A percentile compares a stretch with the other conserved stretches of the same genome.
These are phyloP conservation scores for Theobroma grandiflorum DNA, from an alignment of 441 rosid genomes.

Conservation along the genomic window DNA sequence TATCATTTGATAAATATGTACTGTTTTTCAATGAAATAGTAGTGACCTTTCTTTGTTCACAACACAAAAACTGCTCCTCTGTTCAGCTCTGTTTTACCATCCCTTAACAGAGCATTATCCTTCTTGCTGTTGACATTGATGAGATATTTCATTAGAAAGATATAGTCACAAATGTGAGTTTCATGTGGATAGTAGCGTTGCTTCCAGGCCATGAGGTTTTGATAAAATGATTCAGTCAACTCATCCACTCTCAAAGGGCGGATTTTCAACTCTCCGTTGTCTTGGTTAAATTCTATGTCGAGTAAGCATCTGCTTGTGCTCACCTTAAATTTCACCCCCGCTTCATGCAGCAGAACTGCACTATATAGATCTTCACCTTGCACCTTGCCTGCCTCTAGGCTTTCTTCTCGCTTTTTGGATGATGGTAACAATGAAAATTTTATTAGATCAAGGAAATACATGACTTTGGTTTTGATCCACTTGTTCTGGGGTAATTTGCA, in stretches of 20 bases:
- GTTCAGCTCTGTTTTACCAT: no score
- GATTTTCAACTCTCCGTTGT: conserved; percentile 2
- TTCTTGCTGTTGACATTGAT: background rate
- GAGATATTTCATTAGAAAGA: background rate
- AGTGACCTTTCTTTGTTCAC: no score
- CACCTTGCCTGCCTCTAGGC: background rate
- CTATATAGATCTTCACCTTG: background rate
- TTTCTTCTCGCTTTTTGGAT: background rate
- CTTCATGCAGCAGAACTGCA: conserved; percentile 15
- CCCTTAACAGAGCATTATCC: no score
- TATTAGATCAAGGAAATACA: background rate
- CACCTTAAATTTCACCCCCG: background rate
- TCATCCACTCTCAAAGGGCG: background rate
- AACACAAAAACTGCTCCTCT: no score
- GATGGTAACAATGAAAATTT: background rate
- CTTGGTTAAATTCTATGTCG: background rate
- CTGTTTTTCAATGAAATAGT: no score
- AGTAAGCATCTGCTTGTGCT: background rate
- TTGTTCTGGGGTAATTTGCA: background rate
- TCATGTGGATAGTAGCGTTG: background rate
- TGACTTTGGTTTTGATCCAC: background rate
- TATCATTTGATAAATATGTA: no score
- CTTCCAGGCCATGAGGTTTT: conserved; percentile 12
- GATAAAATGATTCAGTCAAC: background rate
- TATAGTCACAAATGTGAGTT: background rate